These are phyloP conservation scores for Rhodotorula sphaerocarpa DNA, from an alignment of 768 basidiomycete genomes.

Conservation along the genomic window DNA sequence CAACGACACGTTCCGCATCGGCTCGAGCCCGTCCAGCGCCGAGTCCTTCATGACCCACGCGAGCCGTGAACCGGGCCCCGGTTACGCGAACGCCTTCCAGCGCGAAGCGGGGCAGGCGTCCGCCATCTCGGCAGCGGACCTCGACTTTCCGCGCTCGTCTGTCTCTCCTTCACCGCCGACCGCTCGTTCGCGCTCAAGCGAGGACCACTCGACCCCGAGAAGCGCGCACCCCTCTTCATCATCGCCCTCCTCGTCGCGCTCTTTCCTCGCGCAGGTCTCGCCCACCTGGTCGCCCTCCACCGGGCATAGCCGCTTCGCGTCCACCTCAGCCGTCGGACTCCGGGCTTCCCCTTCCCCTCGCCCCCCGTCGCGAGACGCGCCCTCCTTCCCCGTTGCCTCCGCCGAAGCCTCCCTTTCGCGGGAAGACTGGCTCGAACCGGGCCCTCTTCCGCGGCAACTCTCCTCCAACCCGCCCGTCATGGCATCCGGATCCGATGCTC, in stretches of 20 bases:
- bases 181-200: neutral
- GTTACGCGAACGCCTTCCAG: neutral
- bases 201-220: neutral
- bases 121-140: conserved; percentile 4
- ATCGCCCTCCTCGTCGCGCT: no score
- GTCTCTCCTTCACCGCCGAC: neutral
- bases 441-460: no score
- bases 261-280: neutral
- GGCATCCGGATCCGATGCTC: no score
- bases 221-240: no score
- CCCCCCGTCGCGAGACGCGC: no score
- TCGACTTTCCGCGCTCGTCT: neutral
- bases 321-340: neutral
- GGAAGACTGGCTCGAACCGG: no score
- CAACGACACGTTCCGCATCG: neutral
- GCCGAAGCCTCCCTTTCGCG: no score
- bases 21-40: no score
- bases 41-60: no score
- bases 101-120: neutral
- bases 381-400: no score
- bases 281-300: neutral
- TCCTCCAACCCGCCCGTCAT: no score
- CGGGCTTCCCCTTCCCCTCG: neutral
- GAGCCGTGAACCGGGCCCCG: no score
- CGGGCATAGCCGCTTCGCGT: neutral